A percentile compares a stretch with the other conserved stretches of the same genome.
Conservation (phyloP, 164 flowering plant genomes). For the Vitis riparia region DNA sequence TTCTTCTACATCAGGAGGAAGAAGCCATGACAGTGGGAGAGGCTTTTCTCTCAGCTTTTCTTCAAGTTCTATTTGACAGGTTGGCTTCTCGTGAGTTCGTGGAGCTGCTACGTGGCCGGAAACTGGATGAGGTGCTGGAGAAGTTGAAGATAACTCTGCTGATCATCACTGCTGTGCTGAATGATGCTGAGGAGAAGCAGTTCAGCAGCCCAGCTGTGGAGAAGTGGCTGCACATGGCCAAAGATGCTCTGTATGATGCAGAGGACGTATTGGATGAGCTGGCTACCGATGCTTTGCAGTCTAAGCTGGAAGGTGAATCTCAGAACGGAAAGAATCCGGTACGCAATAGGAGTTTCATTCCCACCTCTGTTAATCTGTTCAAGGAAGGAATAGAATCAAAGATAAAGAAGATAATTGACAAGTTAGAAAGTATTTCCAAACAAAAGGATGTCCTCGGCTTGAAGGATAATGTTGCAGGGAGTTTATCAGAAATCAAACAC, state of each 20-base stretch:
- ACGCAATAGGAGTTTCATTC: not conserved
- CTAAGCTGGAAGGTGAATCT: not conserved
- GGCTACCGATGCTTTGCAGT: conserved; percentile 14
- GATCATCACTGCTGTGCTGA: conserved; percentile 7
- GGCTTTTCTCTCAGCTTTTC: conserved; percentile 11
- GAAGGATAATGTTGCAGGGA: conserved; percentile 2
- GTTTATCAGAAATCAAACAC: not conserved
- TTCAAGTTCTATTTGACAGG: conserved; percentile 6
- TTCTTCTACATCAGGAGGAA: no score
- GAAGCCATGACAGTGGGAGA: conserved; percentile 10
- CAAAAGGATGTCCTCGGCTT: conserved; percentile 14
- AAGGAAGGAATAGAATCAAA: conserved; percentile 1
- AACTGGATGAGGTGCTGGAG: not conserved
- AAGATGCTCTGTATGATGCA: conserved; percentile 10
- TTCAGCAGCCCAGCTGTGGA: not conserved
- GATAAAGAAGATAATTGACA: conserved; percentile 5
- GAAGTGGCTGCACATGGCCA: conserved; percentile 10
- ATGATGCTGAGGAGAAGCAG: conserved; percentile 27
- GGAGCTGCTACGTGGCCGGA: not conserved
- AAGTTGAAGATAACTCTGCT: conserved; percentile 5
- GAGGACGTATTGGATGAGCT: conserved; percentile 23
- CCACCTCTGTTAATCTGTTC: conserved; percentile 7
- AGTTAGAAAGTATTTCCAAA: conserved; percentile 12
- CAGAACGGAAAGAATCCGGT: not conserved
- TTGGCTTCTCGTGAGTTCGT: conserved; percentile 4